phyloP scores from a whole-genome alignment of 2,329 filamentous ascomycete genomes.

The Zasmidium angulare region DNA sequence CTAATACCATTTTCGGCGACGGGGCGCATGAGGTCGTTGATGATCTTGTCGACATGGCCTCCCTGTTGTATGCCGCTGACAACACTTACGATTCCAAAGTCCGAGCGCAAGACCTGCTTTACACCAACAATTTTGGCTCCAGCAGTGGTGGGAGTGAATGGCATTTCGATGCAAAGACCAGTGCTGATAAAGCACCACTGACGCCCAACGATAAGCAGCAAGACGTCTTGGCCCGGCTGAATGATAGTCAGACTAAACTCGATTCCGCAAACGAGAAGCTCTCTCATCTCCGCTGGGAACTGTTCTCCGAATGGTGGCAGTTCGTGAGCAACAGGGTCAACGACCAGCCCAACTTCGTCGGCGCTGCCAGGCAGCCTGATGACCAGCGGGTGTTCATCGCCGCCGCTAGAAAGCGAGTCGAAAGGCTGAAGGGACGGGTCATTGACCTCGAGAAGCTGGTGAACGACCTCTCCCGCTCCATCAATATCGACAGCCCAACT shows the following conservation, averaged over 20 bases:
- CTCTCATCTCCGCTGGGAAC: not conserved
- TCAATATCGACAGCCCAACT: not conserved
- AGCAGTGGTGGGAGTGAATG: not conserved
- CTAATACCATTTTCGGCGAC: not conserved
- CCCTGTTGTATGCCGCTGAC: constrained; percentile 3
- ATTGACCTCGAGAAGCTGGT: too few species aligned
- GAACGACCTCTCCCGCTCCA: too few species aligned
- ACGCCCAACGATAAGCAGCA: not conserved
- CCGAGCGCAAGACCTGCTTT: constrained; percentile 6
- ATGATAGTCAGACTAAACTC: not conserved
- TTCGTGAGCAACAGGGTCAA: not conserved
- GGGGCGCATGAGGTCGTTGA: not conserved
- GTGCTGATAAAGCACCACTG: not conserved
- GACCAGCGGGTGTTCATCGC: too few species aligned
- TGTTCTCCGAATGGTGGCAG: constrained; percentile 1
- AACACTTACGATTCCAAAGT: constrained; percentile 4
- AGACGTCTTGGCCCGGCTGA: not conserved
- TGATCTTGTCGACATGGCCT: not conserved
- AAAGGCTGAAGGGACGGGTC: too few species aligned
- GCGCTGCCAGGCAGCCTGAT: too few species aligned
- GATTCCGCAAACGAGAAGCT: not conserved
- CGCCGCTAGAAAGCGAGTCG: too few species aligned
- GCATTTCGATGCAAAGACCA: not conserved
- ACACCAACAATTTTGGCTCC: constrained; percentile 4
- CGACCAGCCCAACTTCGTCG: not conserved